These are phyloP conservation scores for Camellia sinensis DNA, from an alignment of 148 eudicot species.

Conservation along the genomic window DNA sequence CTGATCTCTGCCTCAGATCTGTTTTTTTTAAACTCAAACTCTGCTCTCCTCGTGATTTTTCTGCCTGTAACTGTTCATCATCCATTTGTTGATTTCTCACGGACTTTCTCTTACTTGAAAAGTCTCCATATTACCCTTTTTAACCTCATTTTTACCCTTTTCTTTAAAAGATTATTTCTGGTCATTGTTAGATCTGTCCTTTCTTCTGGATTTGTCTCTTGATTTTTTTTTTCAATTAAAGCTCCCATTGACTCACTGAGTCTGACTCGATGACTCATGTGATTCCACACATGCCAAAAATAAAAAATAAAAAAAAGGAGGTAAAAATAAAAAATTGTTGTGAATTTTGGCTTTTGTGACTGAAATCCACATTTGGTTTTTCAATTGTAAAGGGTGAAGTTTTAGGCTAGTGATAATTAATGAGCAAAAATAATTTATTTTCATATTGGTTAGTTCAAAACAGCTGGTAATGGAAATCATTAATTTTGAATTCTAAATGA, in stretches of 20 bases:
- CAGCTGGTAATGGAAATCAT: too few relatives aligned
- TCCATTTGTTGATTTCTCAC: background rate
- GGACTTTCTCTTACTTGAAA: background rate
- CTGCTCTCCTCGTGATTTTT: background rate
- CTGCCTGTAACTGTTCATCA: background rate
- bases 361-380: too few relatives aligned
- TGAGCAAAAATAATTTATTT: too few relatives aligned
- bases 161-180: background rate
- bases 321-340: too few relatives aligned
- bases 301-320: too few relatives aligned
- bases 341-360: background rate
- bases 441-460: too few relatives aligned
- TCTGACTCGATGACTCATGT: background rate
- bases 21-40: background rate
- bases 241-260: background rate
- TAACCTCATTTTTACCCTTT: background rate
- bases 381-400: too few relatives aligned
- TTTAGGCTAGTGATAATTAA: too few relatives aligned
- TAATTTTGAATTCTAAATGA: too few relatives aligned
- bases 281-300: background rate
- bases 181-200: background rate
- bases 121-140: background rate
- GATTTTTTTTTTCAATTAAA: background rate
- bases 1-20: background rate
- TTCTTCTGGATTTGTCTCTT: slow-evolving; percentile 7